Conservation (phyloP, 768 basidiomycete species). For the Rubroboletus satanas region DNA sequence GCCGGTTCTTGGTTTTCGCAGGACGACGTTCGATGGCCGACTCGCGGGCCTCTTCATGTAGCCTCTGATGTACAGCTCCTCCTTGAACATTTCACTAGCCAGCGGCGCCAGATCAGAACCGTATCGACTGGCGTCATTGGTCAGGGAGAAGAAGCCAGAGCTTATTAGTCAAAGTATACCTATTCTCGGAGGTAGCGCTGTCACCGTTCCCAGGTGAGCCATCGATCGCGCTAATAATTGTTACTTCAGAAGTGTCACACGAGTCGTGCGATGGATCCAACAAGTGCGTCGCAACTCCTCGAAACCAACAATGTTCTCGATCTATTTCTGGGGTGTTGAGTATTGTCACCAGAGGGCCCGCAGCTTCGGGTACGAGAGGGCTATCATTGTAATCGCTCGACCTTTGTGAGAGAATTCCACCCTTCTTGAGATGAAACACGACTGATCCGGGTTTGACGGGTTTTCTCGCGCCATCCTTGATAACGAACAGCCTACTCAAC, state of each 20-base stretch:
- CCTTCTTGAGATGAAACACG: background rate
- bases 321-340: background rate
- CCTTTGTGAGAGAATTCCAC: background rate
- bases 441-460: background rate
- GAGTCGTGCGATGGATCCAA: constrained; percentile 1
- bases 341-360: background rate
- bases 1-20: background rate
- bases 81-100: constrained; percentile 27
- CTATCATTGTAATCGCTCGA: background rate
- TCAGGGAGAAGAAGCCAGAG: background rate
- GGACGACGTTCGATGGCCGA: constrained; percentile 2
- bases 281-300: background rate
- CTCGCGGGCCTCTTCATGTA: constrained; percentile 22
- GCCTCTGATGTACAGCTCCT: constrained; percentile 28
- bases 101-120: constrained; percentile 18
- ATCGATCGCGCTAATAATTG: background rate
- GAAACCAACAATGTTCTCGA: background rate
- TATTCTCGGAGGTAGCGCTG: background rate
- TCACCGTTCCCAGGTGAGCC: background rate
- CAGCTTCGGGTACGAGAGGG: background rate
- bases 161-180: constrained; percentile 9
- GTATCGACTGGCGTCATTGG: constrained; percentile 4
- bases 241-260: constrained; percentile 8
- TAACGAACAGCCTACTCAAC: background rate
- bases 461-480: background rate